Conservation (phyloP, 306 rosid genomes). For the Dryas octopetala region DNA sequence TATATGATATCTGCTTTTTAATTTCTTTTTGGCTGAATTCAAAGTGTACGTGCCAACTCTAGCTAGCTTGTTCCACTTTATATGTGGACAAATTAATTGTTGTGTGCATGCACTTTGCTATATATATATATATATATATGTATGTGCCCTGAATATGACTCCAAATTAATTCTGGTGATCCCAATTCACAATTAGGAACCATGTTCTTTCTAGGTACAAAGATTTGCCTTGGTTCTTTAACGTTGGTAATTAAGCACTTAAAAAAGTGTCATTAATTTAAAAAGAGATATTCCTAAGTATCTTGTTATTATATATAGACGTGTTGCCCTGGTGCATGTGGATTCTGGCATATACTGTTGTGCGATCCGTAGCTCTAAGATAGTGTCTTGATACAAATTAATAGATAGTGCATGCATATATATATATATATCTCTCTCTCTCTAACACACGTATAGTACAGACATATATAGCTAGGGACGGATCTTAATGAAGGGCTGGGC, state of each 20-base stretch:
- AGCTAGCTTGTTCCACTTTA: neutral
- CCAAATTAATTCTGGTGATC: neutral
- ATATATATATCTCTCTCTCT: too few relatives aligned
- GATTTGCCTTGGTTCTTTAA: neutral
- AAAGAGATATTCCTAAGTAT: too few relatives aligned
- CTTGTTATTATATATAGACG: too few relatives aligned
- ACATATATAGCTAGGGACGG: too few relatives aligned
- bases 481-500: too few relatives aligned
- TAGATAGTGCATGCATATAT: too few relatives aligned
- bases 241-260: neutral
- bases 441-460: neutral
- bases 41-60: neutral
- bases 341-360: neutral
- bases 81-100: neutral
- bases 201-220: neutral
- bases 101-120: slow-evolving; percentile 7
- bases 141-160: slow-evolving; percentile 28
- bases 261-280: too few relatives aligned
- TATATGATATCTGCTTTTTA: neutral
- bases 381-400: neutral
- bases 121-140: neutral
- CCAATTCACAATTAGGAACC: neutral
- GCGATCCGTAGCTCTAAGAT: neutral
- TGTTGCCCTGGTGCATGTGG: neutral
- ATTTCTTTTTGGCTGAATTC: slow-evolving; percentile 33